These are phyloP conservation scores for Cardiosporidium cionae DNA, from an alignment of 169 alveolate genomes.

Conservation along the genomic window DNA sequence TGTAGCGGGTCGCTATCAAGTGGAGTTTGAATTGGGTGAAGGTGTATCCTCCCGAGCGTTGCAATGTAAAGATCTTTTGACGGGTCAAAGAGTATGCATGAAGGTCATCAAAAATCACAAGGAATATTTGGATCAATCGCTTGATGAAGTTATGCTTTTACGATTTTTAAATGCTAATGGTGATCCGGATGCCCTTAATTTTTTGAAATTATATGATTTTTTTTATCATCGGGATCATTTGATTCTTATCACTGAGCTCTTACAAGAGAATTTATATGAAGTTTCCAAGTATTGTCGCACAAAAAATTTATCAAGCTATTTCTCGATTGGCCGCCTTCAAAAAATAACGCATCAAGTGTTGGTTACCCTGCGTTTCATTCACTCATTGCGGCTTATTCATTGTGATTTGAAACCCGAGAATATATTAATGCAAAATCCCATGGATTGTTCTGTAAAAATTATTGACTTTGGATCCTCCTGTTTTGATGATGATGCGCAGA, in stretches of 20 bases:
- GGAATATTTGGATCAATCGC: slow-evolving; percentile 79
- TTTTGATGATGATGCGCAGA: slow-evolving; percentile 82
- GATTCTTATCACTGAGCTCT: slow-evolving; percentile 85
- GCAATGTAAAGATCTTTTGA: too few relatives aligned
- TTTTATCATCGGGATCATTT: slow-evolving; percentile 87
- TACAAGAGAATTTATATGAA: slow-evolving; percentile 55
- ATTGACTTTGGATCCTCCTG: slow-evolving; percentile 94
- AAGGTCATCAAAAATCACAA: slow-evolving; percentile 86
- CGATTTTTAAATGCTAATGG: slow-evolving; percentile 68
- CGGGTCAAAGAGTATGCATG: too few relatives aligned
- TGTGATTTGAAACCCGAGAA: slow-evolving; percentile 93
- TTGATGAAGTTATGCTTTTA: slow-evolving; percentile 80
- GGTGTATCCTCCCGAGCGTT: too few relatives aligned
- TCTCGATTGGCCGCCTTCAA: slow-evolving; percentile 8
- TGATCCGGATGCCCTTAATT: slow-evolving; percentile 61
- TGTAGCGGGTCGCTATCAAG: too few relatives aligned
- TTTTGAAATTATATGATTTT: slow-evolving; percentile 66
- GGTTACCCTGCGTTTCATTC: slow-evolving; percentile 52
- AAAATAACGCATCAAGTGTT: slow-evolving; percentile 29
- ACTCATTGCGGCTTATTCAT: slow-evolving; percentile 76
- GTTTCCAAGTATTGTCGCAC: background rate
- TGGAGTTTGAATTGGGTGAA: too few relatives aligned
- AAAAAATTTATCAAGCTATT: background rate
- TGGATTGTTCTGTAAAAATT: slow-evolving; percentile 66
- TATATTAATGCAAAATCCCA: slow-evolving; percentile 56